A percentile compares a stretch with the other conserved stretches of the same genome.
Conservation (phyloP, 179 eudicot genomes). For the Spergularia azorica region DNA sequence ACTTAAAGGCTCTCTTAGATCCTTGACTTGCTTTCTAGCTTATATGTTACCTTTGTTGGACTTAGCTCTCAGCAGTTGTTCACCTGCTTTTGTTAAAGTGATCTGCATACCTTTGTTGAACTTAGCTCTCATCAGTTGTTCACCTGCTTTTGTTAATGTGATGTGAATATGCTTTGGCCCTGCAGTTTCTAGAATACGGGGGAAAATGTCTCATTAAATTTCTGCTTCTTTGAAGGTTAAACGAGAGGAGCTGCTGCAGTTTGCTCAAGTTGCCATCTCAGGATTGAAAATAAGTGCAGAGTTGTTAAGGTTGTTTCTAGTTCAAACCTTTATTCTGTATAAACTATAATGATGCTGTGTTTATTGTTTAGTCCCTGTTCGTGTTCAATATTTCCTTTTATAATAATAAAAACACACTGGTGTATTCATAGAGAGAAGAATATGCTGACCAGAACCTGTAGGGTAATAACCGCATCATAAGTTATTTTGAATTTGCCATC, state of each 20-base stretch:
- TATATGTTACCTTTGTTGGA: background rate
- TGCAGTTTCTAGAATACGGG: background rate
- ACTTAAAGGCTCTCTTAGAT: background rate
- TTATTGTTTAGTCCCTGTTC: background rate
- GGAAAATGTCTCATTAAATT: background rate
- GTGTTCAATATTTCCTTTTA: background rate
- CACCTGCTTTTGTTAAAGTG: conserved; percentile 1
- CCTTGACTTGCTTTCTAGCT: background rate
- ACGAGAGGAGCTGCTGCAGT: conserved; percentile 93
- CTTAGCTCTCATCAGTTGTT: background rate
- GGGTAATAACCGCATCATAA: background rate
- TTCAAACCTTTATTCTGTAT: background rate
- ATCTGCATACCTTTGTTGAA: background rate
- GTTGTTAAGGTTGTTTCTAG: conserved; percentile 58
- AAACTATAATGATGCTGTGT: background rate
- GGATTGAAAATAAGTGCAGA: conserved; percentile 93
- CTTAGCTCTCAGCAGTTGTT: background rate
- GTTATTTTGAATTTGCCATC: background rate
- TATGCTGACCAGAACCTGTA: background rate
- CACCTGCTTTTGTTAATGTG: conserved; percentile 1
- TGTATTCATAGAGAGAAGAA: background rate
- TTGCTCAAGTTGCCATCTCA: conserved; percentile 93
- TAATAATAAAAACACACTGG: no score
- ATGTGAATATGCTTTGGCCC: conserved; percentile 2
- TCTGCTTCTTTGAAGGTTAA: conserved; percentile 60